A percentile compares a stretch with the other conserved stretches of the same genome.
Conservation (phyloP, 1,284 basidiomycete species). For the Megacollybia platyphylla region DNA sequence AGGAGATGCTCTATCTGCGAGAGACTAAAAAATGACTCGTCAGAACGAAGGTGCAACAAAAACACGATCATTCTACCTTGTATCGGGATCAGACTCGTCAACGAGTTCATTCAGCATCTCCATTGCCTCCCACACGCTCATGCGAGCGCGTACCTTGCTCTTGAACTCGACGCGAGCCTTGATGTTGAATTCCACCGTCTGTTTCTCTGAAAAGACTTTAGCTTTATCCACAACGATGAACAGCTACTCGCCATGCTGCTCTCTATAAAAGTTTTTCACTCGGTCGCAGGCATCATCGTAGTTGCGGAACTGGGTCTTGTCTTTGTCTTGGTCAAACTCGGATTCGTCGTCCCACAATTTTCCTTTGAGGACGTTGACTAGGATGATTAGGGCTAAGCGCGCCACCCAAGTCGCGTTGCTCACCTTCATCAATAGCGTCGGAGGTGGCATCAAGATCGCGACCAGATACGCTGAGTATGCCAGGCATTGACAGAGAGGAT, state of each 20-base stretch:
- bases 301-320: constrained; percentile 65
- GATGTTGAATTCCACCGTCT: constrained; percentile 79
- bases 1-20: constrained; percentile 86
- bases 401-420: constrained; percentile 6
- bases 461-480: neutral
- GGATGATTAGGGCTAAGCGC: constrained; percentile 1
- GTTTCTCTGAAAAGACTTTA: constrained; percentile 48
- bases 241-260: constrained; percentile 60
- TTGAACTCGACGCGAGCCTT: constrained; percentile 65
- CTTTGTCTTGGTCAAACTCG: constrained; percentile 62
- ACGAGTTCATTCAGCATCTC: constrained; percentile 82
- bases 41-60: constrained; percentile 1
- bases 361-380: constrained; percentile 59
- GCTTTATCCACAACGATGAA: neutral
- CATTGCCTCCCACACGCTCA: constrained; percentile 77
- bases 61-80: constrained; percentile 12
- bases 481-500: neutral
- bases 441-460: constrained; percentile 50
- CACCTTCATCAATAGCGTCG: constrained; percentile 66
- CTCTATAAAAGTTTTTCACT: constrained; percentile 79
- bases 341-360: constrained; percentile 49
- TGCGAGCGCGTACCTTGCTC: constrained; percentile 47
- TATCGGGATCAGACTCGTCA: constrained; percentile 83
- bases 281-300: constrained; percentile 76
- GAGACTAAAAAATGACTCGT: constrained; percentile 3